Percentiles rank a stretch among this genome's conserved stretches.
These are phyloP conservation scores for Acanthamoeba rhysodes DNA, from an alignment of 208 protist species.

Conservation along the genomic window DNA sequence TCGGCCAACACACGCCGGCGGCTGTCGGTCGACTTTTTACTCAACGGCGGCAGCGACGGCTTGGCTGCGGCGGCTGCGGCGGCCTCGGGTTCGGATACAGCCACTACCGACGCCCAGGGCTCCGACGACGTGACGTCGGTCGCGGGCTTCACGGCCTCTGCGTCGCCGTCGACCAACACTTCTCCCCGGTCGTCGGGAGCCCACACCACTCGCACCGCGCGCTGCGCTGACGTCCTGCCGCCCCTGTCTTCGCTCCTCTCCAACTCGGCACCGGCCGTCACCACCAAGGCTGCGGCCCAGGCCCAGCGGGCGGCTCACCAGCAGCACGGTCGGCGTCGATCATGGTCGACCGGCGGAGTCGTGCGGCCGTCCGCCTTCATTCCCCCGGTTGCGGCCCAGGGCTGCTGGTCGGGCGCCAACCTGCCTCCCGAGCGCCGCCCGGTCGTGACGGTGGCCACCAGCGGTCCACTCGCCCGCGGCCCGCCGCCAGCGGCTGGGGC, in stretches of 20 bases:
- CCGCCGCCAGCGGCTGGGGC: not conserved
- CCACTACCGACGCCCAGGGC: not conserved
- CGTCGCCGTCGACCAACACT: not conserved
- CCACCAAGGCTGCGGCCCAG: not conserved
- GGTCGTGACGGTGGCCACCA: not conserved
- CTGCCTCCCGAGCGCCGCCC: not conserved
- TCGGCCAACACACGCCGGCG: not conserved
- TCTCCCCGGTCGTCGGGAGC: not conserved
- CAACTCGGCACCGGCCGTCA: not conserved
- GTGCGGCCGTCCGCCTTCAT: slow-evolving; percentile 9
- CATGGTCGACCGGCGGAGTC: not conserved
- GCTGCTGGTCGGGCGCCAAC: not conserved
- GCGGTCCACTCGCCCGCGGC: not conserved
- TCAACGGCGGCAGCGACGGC: not conserved
- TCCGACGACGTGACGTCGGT: too few relatives aligned
- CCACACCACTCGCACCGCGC: not conserved
- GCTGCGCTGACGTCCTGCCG: not conserved
- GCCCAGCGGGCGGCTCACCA: not conserved
- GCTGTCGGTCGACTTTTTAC: not conserved
- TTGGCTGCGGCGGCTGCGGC: not conserved
- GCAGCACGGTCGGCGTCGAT: not conserved
- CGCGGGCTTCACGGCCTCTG: not conserved
- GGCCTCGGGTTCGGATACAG: not conserved
- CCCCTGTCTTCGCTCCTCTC: not conserved
- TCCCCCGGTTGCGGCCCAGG: not conserved